These are phyloP conservation scores for Kappamyces sp. DNA, from an alignment of 192 early-diverging fungal genomes.

Conservation along the genomic window DNA sequence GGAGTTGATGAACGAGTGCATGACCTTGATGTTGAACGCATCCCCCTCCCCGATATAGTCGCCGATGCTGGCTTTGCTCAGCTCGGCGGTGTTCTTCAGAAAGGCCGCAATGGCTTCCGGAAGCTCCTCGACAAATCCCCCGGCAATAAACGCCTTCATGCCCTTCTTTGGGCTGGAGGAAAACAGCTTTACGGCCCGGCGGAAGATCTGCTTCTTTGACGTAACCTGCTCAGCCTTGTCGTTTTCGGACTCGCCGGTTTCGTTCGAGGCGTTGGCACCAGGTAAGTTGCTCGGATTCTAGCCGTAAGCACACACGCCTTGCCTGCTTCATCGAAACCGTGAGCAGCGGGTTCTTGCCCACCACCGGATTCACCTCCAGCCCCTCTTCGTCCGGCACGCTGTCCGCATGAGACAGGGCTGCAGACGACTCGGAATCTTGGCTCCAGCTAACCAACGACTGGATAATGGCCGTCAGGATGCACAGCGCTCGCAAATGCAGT, in stretches of 20 bases:
- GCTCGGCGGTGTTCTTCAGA: conserved; percentile 30
- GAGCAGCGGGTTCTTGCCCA: conserved; percentile 41
- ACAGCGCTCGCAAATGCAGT: conserved; percentile 32
- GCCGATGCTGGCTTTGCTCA: conserved; percentile 52
- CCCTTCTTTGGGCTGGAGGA: conserved; percentile 48
- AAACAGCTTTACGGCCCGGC: conserved; percentile 41
- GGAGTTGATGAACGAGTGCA: conserved; percentile 55
- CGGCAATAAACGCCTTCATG: conserved; percentile 37
- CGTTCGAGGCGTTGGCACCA: conserved; percentile 5
- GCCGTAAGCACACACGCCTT: conserved; percentile 13
- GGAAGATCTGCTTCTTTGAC: conserved; percentile 38
- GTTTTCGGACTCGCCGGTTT: conserved; percentile 10
- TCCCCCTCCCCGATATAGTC: conserved; percentile 54
- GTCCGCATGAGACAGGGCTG: background rate
- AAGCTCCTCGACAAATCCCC: conserved; percentile 42
- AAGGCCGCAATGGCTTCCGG: conserved; percentile 41
- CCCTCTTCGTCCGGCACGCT: conserved; percentile 2
- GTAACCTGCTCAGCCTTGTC: conserved; percentile 40
- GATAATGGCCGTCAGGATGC: conserved; percentile 43
- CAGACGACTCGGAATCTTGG: conserved; percentile 28
- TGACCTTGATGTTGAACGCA: conserved; percentile 44
- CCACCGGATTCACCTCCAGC: conserved; percentile 25
- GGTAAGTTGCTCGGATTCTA: background rate
- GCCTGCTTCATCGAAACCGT: conserved; percentile 35
- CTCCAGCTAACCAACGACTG: conserved; percentile 49